phyloP scores from a whole-genome alignment of 2,329 filamentous ascomycete genomes.

The Torrubiellomyces zombiae region DNA sequence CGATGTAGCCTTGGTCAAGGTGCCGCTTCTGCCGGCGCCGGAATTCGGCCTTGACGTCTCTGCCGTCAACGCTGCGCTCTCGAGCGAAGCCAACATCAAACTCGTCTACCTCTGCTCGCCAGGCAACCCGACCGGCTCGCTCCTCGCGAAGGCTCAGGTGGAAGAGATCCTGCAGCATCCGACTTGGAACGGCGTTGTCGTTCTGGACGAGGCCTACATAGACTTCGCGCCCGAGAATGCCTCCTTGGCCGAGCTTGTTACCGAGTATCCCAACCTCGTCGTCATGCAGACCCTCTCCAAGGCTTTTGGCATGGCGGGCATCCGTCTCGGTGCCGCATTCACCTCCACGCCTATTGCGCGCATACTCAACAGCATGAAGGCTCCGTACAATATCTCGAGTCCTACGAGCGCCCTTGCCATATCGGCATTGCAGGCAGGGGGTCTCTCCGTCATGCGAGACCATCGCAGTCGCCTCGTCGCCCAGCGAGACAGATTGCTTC shows the following conservation, averaged over 20 bases:
- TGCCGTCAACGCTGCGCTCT: conserved; percentile 49
- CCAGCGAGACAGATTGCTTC: conserved; percentile 63
- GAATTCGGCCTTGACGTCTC: conserved; percentile 58
- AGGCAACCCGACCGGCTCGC: conserved; percentile 77
- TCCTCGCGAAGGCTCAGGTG: conserved; percentile 63
- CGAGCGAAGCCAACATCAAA: conserved; percentile 51
- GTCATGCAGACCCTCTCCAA: conserved; percentile 99
- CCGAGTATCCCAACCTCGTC: conserved; percentile 85
- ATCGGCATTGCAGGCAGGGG: conserved; percentile 49
- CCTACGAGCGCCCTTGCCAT: conserved; percentile 70
- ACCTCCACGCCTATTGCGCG: conserved; percentile 55
- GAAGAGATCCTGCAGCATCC: conserved; percentile 62
- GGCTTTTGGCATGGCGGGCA: conserved; percentile 88
- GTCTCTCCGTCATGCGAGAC: conserved; percentile 54
- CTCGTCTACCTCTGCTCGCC: conserved; percentile 86
- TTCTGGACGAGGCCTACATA: conserved; percentile 89
- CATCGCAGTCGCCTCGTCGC: conserved; percentile 54
- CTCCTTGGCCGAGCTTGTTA: conserved; percentile 80
- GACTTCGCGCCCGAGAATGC: conserved; percentile 69
- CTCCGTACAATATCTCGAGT: conserved; percentile 87
- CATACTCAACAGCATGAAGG: conserved; percentile 83
- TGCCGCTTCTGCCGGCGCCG: conserved; percentile 61
- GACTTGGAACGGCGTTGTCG: conserved; percentile 86
- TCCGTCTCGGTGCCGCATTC: conserved; percentile 78
- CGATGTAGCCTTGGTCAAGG: conserved; percentile 69